phyloP scores from a whole-genome alignment of 208 protist species.

The Trypanosoma conorhini region DNA sequence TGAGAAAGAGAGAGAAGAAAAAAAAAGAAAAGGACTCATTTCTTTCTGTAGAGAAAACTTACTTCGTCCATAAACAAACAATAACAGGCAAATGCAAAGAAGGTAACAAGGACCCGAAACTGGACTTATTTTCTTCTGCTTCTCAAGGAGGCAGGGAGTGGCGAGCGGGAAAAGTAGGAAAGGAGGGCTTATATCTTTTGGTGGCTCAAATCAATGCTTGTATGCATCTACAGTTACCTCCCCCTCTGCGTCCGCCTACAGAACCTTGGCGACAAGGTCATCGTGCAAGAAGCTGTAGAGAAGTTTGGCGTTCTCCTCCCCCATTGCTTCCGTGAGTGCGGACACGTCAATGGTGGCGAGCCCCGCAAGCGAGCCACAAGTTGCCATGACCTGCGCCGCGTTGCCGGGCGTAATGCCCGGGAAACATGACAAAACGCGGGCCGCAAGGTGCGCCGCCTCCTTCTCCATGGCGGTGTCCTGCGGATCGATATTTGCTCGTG shows the following conservation, averaged over 20 bases:
- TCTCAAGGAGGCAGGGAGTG: background rate
- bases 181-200: background rate
- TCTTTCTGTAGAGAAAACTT: background rate
- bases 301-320: conserved; percentile 37
- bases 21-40: background rate
- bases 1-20: background rate
- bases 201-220: background rate
- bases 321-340: conserved; percentile 55
- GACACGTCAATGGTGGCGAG: conserved; percentile 67
- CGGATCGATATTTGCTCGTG: conserved; percentile 32
- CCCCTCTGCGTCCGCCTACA: conserved; percentile 6
- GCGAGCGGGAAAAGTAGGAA: background rate
- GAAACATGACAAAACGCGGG: conserved; percentile 71
- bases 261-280: conserved; percentile 32
- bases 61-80: background rate
- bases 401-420: conserved; percentile 75
- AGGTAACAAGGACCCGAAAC: background rate
- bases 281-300: conserved; percentile 71
- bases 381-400: conserved; percentile 56
- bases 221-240: background rate
- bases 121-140: background rate
- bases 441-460: conserved; percentile 56
- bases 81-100: background rate
- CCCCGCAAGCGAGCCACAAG: conserved; percentile 72
- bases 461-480: conserved; percentile 33